phyloP scores from a whole-genome alignment of 108 stramenopile genomes.

The Aureococcus anophagefferens region DNA sequence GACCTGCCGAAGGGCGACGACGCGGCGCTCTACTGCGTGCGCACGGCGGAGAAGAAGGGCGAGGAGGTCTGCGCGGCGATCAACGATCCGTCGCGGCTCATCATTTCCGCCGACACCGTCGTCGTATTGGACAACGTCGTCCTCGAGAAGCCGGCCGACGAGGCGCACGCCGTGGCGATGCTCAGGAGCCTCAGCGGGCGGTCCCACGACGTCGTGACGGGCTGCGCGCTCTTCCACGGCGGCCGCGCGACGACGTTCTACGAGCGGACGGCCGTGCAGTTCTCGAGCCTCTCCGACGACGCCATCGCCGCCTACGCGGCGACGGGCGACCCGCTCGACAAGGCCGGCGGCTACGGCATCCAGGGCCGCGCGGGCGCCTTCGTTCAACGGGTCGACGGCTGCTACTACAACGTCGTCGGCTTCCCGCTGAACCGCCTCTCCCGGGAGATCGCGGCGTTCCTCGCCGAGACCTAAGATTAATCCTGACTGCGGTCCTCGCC shows the following conservation, averaged over 20 bases:
- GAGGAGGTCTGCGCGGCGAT: conserved; percentile 7
- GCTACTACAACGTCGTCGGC: conserved; percentile 86
- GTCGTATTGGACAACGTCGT: conserved; percentile 34
- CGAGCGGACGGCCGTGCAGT: conserved; percentile 67
- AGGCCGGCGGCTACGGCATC: conserved; percentile 89
- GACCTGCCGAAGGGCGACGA: conserved; percentile 21
- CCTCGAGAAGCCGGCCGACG: conserved; percentile 75
- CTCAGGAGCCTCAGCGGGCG: conserved; percentile 57
- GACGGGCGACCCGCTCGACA: conserved; percentile 88
- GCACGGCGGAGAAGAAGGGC: conserved; percentile 27
- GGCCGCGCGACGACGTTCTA: conserved; percentile 46
- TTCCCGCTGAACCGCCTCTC: conserved; percentile 75
- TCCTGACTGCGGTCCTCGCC: too few species aligned
- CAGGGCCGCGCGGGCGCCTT: conserved; percentile 77
- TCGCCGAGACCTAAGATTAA: not conserved
- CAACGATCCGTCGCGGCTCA: conserved; percentile 9
- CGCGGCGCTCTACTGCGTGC: conserved; percentile 25
- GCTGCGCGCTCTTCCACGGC: conserved; percentile 47
- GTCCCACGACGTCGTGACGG: conserved; percentile 76
- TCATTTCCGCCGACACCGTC: conserved; percentile 47
- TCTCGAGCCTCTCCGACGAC: conserved; percentile 47
- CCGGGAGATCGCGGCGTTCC: conserved; percentile 15
- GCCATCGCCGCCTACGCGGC: conserved; percentile 69
- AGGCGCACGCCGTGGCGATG: conserved; percentile 60
- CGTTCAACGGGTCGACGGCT: conserved; percentile 60